A percentile compares a stretch with the other conserved stretches of the same genome.
phyloP scores from a whole-genome alignment of 352 stramenopile genomes.

The Halophytophthora batemanensis region DNA sequence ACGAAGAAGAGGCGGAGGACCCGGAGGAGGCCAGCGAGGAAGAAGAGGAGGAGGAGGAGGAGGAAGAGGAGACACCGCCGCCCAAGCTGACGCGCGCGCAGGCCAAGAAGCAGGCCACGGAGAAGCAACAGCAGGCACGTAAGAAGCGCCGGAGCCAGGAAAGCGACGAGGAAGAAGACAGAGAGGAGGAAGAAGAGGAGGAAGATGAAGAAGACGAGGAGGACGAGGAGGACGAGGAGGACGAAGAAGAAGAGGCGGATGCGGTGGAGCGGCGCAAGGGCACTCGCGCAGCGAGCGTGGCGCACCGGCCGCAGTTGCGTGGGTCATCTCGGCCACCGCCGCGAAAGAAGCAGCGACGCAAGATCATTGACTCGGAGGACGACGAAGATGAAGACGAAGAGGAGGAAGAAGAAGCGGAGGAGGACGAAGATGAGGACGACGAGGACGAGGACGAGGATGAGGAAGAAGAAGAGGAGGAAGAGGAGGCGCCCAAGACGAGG shows the following conservation, averaged over 20 bases:
- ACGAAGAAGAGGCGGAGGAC: slow-evolving; percentile 12
- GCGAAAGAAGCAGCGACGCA: slow-evolving; percentile 30
- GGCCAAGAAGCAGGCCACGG: slow-evolving; percentile 19
- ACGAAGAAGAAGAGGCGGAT: slow-evolving; percentile 44
- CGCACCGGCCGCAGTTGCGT: slow-evolving; percentile 19
- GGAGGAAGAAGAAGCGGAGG: slow-evolving; percentile 17
- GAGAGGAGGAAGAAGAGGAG: slow-evolving; percentile 27
- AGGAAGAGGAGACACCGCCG: slow-evolving; percentile 25
- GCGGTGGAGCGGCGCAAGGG: slow-evolving; percentile 18
- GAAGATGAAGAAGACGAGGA: too few species aligned
- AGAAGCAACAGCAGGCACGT: slow-evolving; percentile 28
- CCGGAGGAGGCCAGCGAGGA: slow-evolving; percentile 4
- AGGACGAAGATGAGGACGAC: slow-evolving; percentile 18
- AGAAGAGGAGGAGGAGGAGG: slow-evolving; percentile 28
- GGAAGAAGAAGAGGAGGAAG: slow-evolving; percentile 3
- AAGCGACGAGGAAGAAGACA: slow-evolving; percentile 31
- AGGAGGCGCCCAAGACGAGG: slow-evolving; percentile 11
- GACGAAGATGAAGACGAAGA: slow-evolving; percentile 29
- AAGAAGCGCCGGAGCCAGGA: slow-evolving; percentile 24
- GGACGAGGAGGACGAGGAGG: slow-evolving; percentile 33
- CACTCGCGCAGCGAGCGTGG: slow-evolving; percentile 5
- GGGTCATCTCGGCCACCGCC: slow-evolving; percentile 17
- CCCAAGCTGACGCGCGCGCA: slow-evolving; percentile 35
- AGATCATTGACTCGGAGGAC: slow-evolving; percentile 38
- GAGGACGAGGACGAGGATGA: slow-evolving; percentile 24